Conservation (phyloP, 208 protist genomes). For the Herpetomonas samuelpessoai region DNA sequence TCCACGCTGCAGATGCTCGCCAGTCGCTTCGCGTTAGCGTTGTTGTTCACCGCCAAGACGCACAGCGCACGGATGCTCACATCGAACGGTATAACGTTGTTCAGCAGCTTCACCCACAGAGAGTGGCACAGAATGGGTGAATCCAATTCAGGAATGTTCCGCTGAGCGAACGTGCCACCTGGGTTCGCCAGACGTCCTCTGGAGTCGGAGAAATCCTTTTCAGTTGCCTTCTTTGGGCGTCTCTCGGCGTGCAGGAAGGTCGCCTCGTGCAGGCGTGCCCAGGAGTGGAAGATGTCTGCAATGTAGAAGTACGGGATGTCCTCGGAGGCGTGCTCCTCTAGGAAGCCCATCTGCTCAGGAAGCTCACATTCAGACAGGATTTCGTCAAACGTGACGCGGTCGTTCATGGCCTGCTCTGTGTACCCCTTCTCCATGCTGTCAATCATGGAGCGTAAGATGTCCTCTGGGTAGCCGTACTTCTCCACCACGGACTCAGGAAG, state of each 20-base stretch:
- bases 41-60: constrained; percentile 53
- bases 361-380: constrained; percentile 67
- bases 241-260: constrained; percentile 21
- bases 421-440: constrained; percentile 41
- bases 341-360: constrained; percentile 69
- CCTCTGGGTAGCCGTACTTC: constrained; percentile 53
- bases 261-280: constrained; percentile 52
- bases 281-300: constrained; percentile 80
- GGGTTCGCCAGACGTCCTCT: neutral
- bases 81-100: constrained; percentile 77
- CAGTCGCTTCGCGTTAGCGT: constrained; percentile 44
- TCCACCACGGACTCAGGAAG: constrained; percentile 47
- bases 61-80: constrained; percentile 65
- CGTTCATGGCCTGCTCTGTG: constrained; percentile 22
- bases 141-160: constrained; percentile 40
- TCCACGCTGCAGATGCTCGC: constrained; percentile 23
- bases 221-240: neutral
- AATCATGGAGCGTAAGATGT: constrained; percentile 49
- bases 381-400: constrained; percentile 76
- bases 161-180: neutral
- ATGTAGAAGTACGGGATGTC: constrained; percentile 92
- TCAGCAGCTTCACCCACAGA: constrained; percentile 69
- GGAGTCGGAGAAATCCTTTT: neutral
- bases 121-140: constrained; percentile 51
- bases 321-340: constrained; percentile 77